Evolutionary conservation across 768 basidiomycete genomes (phyloP).

Genomic region (Mycena amicta): DNA sequence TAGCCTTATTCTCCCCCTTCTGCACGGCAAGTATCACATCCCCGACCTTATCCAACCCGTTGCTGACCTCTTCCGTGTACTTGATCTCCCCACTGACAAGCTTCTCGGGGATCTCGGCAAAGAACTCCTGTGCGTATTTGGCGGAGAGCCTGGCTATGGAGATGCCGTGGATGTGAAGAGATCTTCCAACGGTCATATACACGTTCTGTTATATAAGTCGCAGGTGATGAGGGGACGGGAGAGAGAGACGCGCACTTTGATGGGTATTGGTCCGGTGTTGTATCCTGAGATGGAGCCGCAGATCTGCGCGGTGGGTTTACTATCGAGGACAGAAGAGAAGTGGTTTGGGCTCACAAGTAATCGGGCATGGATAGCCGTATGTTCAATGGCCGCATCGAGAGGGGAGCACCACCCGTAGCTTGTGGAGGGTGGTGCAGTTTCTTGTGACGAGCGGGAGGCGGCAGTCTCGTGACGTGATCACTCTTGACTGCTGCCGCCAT

Average conservation of each 20-base stretch:
- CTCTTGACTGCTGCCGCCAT: no score
- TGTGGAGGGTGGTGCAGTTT: no score
- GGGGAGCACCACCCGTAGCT: no score
- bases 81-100: slow-evolving; percentile 50
- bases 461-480: no score
- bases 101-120: slow-evolving; percentile 38
- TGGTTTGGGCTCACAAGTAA: not conserved
- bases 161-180: slow-evolving; percentile 43
- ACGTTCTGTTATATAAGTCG: slow-evolving; percentile 27
- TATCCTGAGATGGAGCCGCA: slow-evolving; percentile 26
- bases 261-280: slow-evolving; percentile 29
- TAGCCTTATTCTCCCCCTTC: slow-evolving; percentile 35
- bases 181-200: slow-evolving; percentile 6
- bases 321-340: not conserved
- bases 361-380: not conserved
- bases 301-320: not conserved
- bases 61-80: slow-evolving; percentile 45
- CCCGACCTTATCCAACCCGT: slow-evolving; percentile 43
- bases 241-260: slow-evolving; percentile 26
- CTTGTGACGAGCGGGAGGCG: no score
- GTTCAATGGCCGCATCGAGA: not conserved
- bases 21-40: slow-evolving; percentile 31
- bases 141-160: slow-evolving; percentile 32
- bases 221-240: slow-evolving; percentile 35
- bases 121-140: slow-evolving; percentile 46